Percentiles rank a stretch among this genome's conserved stretches.
phyloP scores from a whole-genome alignment of 1,139 yeast genomes.

The Geotrichum siamense region DNA sequence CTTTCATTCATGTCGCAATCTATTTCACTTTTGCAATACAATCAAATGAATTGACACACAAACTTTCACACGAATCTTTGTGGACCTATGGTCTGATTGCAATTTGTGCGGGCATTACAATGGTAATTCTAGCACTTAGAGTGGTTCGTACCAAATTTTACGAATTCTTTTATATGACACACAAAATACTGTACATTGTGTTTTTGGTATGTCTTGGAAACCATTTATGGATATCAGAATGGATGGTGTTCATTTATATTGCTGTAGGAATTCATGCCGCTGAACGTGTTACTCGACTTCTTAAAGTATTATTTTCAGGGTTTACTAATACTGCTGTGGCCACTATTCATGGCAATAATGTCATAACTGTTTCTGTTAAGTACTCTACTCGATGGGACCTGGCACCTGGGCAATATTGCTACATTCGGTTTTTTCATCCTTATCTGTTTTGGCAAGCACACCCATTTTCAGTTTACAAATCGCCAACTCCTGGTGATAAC shows the following conservation, averaged over 20 bases:
- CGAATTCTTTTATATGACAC: conserved; percentile 38
- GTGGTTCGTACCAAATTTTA: conserved; percentile 31
- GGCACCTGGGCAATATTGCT: conserved; percentile 54
- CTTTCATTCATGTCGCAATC: conserved; percentile 33
- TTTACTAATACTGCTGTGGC: conserved; percentile 37
- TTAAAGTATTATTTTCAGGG: conserved; percentile 37
- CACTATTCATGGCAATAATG: conserved; percentile 24
- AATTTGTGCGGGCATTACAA: conserved; percentile 35
- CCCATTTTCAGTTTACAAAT: conserved; percentile 52
- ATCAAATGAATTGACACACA: conserved; percentile 31
- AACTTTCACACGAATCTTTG: conserved; percentile 38
- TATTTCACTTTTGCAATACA: conserved; percentile 34
- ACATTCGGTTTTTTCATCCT: conserved; percentile 43
- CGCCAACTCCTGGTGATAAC: conserved; percentile 14
- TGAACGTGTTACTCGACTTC: conserved; percentile 36
- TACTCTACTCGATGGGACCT: conserved; percentile 36
- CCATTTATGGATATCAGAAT: conserved; percentile 41
- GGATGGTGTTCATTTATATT: conserved; percentile 42
- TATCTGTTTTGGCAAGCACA: conserved; percentile 51
- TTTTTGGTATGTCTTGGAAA: conserved; percentile 40
- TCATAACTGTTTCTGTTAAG: conserved; percentile 26
- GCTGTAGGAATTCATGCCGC: conserved; percentile 36
- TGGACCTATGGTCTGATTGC: conserved; percentile 43
- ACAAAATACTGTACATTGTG: conserved; percentile 35
- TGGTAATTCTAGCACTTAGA: conserved; percentile 24